Conservation (phyloP, 2,329 filamentous ascomycete species). For the Blumeriella jaapii region DNA sequence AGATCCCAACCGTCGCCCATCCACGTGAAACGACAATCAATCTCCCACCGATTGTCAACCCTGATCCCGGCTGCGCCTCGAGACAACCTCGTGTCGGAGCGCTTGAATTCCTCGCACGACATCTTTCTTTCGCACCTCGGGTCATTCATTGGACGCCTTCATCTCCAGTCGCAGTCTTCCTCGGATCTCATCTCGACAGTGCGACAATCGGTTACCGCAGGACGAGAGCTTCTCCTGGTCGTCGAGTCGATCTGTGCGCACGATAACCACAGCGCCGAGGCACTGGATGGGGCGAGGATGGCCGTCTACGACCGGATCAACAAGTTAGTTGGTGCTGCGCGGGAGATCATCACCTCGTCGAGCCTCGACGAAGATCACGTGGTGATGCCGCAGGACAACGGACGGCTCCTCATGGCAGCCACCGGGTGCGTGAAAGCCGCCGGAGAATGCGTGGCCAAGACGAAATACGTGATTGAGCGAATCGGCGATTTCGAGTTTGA, state of each 20-base stretch:
- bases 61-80: conserved; percentile 50
- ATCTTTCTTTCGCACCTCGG: conserved; percentile 81
- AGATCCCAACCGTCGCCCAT: conserved; percentile 19
- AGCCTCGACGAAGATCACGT: conserved; percentile 61
- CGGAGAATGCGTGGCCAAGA: conserved; percentile 82
- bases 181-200: conserved; percentile 74
- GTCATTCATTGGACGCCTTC: conserved; percentile 81
- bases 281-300: conserved; percentile 56
- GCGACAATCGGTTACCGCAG: conserved; percentile 71
- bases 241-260: conserved; percentile 75
- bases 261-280: conserved; percentile 54
- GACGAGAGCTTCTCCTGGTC: conserved; percentile 65
- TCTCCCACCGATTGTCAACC: conserved; percentile 65
- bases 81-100: conserved; percentile 71
- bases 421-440: conserved; percentile 83
- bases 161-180: conserved; percentile 84
- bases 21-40: conserved; percentile 23
- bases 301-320: conserved; percentile 72
- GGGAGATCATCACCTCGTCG: conserved; percentile 61
- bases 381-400: conserved; percentile 69
- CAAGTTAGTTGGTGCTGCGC: conserved; percentile 69
- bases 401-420: conserved; percentile 62
- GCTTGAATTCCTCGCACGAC: conserved; percentile 71
- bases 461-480: conserved; percentile 72
- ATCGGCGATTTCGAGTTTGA: conserved; percentile 86